phyloP scores from a whole-genome alignment of 140 eudicot species.

The Oenanthe javanica region DNA sequence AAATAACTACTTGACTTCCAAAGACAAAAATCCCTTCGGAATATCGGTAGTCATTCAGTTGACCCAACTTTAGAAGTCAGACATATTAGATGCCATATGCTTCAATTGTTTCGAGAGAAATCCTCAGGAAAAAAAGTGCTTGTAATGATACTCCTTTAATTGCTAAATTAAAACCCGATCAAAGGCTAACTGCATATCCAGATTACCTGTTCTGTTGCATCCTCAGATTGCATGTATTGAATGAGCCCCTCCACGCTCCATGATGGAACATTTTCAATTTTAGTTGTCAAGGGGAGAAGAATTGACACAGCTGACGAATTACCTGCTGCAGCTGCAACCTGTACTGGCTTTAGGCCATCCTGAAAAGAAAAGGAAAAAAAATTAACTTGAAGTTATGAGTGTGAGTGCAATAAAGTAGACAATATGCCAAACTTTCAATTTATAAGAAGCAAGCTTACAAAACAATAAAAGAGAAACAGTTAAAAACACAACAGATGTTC shows the following conservation, averaged over 20 bases:
- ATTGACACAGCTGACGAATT: slow-evolving; percentile 56
- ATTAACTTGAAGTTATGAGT: background rate
- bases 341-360: slow-evolving; percentile 79
- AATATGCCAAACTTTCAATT: background rate
- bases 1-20: too few relatives aligned
- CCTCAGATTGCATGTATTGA: slow-evolving; percentile 56
- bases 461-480: background rate
- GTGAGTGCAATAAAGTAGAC: background rate
- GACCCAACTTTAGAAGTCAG: background rate
- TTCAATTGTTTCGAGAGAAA: background rate
- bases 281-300: slow-evolving; percentile 56
- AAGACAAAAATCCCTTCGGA: background rate
- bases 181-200: background rate
- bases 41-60: background rate
- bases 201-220: slow-evolving; percentile 43
- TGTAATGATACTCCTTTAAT: background rate
- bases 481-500: slow-evolving; percentile 3
- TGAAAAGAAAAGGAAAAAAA: slow-evolving; percentile 41
- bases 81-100: background rate
- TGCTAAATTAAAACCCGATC: background rate
- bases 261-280: slow-evolving; percentile 33
- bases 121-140: background rate
- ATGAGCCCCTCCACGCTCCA: slow-evolving; percentile 81
- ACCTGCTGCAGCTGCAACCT: slow-evolving; percentile 81
- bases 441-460: background rate